phyloP scores from a whole-genome alignment of 257 asterid genomes.

The Osmanthus fragrans region DNA sequence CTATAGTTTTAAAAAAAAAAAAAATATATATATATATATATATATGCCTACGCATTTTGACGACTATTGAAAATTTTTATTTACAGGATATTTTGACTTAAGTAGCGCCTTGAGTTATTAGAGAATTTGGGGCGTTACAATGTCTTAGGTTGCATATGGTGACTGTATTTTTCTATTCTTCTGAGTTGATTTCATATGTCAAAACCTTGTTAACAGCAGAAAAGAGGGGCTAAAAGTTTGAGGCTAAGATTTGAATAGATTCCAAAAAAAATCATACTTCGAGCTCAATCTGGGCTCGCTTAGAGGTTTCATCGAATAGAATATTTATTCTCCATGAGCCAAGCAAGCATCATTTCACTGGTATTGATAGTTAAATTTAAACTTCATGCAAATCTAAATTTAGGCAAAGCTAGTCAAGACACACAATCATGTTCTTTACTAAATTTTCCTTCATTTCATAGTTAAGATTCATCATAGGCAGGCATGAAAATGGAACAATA shows the following conservation, averaged over 20 bases:
- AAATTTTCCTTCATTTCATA: neutral
- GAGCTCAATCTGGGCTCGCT: neutral
- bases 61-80: too few species aligned
- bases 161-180: neutral
- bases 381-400: neutral
- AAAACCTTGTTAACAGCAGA: neutral
- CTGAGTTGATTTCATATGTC: neutral
- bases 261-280: neutral
- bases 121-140: too few species aligned
- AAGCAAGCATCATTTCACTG: neutral
- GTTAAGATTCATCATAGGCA: neutral
- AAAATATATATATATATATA: too few species aligned
- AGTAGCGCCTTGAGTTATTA: too few species aligned
- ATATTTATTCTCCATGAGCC: neutral
- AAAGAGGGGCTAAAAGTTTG: neutral
- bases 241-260: neutral
- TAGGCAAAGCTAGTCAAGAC: slow-evolving; percentile 6
- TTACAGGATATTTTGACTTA: too few species aligned
- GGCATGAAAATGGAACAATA: neutral
- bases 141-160: neutral
- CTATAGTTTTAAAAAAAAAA: too few species aligned
- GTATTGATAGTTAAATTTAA: neutral
- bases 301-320: neutral
- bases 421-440: neutral
- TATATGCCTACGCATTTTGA: too few species aligned